Evolutionary conservation across 331 rosid species (phyloP).

Genomic region (Telfairia occidentalis): DNA sequence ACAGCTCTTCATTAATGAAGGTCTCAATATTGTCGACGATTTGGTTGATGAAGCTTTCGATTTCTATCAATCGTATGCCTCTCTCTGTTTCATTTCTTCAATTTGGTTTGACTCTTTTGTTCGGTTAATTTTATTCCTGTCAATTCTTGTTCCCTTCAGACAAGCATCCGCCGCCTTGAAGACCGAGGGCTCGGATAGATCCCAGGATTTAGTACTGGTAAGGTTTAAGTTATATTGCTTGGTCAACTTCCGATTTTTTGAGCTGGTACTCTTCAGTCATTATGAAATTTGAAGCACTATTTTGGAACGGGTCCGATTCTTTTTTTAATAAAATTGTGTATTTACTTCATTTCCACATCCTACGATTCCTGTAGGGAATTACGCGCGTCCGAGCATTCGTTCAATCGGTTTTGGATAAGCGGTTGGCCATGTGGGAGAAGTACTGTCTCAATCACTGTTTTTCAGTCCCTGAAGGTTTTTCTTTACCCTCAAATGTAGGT

Average conservation of each 20-base stretch:
- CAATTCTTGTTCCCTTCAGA: slow-evolving; percentile 24
- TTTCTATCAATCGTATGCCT: slow-evolving; percentile 42
- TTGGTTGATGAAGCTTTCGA: slow-evolving; percentile 49
- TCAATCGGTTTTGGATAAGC: slow-evolving; percentile 48
- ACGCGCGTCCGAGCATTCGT: slow-evolving; percentile 28
- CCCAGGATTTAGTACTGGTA: slow-evolving; percentile 53
- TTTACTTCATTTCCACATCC: background rate
- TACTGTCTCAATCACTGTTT: slow-evolving; percentile 59
- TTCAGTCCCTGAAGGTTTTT: slow-evolving; percentile 55
- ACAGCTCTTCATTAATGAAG: slow-evolving; percentile 57
- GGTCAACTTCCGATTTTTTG: background rate
- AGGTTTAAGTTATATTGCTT: background rate
- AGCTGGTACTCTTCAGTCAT: background rate
- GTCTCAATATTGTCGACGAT: slow-evolving; percentile 54
- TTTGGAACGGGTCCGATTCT: background rate
- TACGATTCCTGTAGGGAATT: slow-evolving; percentile 51
- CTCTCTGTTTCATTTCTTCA: background rate
- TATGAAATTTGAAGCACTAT: background rate
- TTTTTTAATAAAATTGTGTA: background rate
- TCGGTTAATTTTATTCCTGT: background rate
- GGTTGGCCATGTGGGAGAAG: slow-evolving; percentile 65
- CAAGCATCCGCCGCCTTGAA: slow-evolving; percentile 42
- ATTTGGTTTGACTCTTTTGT: background rate
- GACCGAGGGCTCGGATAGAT: slow-evolving; percentile 32
- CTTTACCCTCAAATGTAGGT: slow-evolving; percentile 42